Conservation (phyloP, 1,284 basidiomycete species). For the Melampsora allii-populina region DNA sequence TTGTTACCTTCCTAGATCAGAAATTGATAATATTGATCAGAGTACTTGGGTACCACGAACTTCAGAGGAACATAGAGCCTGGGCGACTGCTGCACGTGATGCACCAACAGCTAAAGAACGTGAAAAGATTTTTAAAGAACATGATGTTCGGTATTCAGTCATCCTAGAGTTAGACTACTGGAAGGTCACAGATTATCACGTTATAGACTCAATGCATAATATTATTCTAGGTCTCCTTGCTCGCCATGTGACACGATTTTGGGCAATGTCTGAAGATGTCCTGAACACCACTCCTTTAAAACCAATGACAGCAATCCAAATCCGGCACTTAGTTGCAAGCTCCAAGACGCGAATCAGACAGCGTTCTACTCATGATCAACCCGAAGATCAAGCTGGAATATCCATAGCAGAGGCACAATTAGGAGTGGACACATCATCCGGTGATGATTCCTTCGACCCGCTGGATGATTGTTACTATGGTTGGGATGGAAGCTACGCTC, state of each 20-base stretch:
- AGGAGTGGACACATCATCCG: not conserved
- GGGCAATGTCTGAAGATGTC: slow-evolving; percentile 21
- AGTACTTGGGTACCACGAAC: slow-evolving; percentile 4
- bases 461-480: slow-evolving; percentile 5
- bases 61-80: not conserved
- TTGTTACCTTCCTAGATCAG: slow-evolving; percentile 13
- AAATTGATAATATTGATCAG: slow-evolving; percentile 13
- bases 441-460: slow-evolving; percentile 12
- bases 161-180: slow-evolving; percentile 25
- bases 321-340: not conserved
- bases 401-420: not conserved
- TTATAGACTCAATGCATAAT: slow-evolving; percentile 39
- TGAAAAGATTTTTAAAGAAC: not conserved
- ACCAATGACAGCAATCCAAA: not conserved
- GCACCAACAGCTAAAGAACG: not conserved
- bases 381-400: too few relatives aligned
- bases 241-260: slow-evolving; percentile 18
- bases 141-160: slow-evolving; percentile 24
- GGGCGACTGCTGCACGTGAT: not conserved
- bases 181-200: slow-evolving; percentile 31
- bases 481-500: slow-evolving; percentile 7
- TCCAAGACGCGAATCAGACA: not conserved
- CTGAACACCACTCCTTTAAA: slow-evolving; percentile 4
- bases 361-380: too few relatives aligned
- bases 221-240: slow-evolving; percentile 14